phyloP scores from a whole-genome alignment of 306 rosid species.

The Quercus alba region DNA sequence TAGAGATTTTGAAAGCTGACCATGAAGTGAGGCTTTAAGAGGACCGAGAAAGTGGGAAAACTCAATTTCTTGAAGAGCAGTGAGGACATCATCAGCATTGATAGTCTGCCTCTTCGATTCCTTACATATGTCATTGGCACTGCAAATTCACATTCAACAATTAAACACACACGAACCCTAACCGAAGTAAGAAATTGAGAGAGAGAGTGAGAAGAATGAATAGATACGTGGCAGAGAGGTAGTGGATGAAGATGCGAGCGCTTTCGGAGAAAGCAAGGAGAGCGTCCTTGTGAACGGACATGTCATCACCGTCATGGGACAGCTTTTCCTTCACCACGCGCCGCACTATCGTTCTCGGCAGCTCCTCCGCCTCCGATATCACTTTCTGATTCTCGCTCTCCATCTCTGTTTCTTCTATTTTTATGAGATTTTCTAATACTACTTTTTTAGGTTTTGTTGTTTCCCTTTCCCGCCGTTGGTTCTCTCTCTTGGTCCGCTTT shows the following conservation, averaged over 20 bases:
- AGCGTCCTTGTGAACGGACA: slow-evolving; percentile 63
- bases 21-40: slow-evolving; percentile 70
- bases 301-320: slow-evolving; percentile 53
- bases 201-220: neutral
- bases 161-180: fast-evolving
- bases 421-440: neutral
- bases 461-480: neutral
- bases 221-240: slow-evolving; percentile 76
- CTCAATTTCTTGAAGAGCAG: slow-evolving; percentile 88
- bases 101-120: slow-evolving; percentile 90
- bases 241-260: slow-evolving; percentile 90
- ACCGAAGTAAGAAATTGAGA: neutral
- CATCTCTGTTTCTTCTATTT: slow-evolving; percentile 30
- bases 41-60: slow-evolving; percentile 68
- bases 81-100: slow-evolving; percentile 68
- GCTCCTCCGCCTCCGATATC: slow-evolving; percentile 57
- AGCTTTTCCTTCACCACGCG: slow-evolving; percentile 94
- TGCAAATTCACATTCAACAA: slow-evolving; percentile 19
- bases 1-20: slow-evolving; percentile 11
- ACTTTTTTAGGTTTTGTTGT: slow-evolving; percentile 6
- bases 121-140: slow-evolving; percentile 91
- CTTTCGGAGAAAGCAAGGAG: slow-evolving; percentile 86
- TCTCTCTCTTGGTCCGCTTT: too few species aligned
- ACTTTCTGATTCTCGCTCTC: slow-evolving; percentile 23
- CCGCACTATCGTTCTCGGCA: slow-evolving; percentile 81